Evolutionary conservation across 2,329 filamentous ascomycete species (phyloP), one percentile per base, ranked within the genome.

Genomic region (Drechslerella coelobrocha): DNA sequence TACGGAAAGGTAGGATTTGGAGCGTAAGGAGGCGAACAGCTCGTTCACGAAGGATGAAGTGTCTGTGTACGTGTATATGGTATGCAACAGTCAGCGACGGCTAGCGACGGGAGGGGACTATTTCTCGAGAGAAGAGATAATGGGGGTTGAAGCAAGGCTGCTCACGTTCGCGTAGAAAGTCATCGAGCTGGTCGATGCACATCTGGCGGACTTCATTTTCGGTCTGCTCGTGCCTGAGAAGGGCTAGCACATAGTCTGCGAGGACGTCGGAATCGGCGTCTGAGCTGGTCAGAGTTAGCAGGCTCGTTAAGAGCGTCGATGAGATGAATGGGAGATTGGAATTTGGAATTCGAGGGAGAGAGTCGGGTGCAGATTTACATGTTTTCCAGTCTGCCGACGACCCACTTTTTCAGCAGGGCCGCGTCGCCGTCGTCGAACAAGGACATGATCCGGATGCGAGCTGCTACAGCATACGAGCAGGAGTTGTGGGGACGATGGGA

Each of bases 251-350:
- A 77, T 92, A 94, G 75, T 94, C 90, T 50, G 89, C 90, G 2
- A 94, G 86, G 3, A 93, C 89, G 76, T 92, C 90, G 29, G 88
- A 85, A 77, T 94, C 90, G 54, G 89, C 89, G 76, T 92, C 89
- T 26, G 89, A 90, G 57, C 89, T 91, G 73, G 26, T n/a, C 39
- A 21, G 17, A 41, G 41, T 37, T 43, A 2, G 34, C 66, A 17
- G 68, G 51, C 19, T 41, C 19, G 24, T 31, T 53, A 24, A 31
- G 39, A 24, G 5, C n/a, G 19, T 29, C 19, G 26, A 14, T 37
- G 27, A 23, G 17, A 21, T 2, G 2, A 23, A 29, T 17, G 51
- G n/a, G 66, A 52, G 24, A 34, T 2, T 10, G 9, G 24, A 52
- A 29, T 60, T 61, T 19, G 50, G 45, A 68, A n/a, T n/a, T n/a